A percentile compares a stretch with the other conserved stretches of the same genome.
phyloP scores from a whole-genome alignment of 345 rosid species.

The Erysimum cheiranthoides region DNA sequence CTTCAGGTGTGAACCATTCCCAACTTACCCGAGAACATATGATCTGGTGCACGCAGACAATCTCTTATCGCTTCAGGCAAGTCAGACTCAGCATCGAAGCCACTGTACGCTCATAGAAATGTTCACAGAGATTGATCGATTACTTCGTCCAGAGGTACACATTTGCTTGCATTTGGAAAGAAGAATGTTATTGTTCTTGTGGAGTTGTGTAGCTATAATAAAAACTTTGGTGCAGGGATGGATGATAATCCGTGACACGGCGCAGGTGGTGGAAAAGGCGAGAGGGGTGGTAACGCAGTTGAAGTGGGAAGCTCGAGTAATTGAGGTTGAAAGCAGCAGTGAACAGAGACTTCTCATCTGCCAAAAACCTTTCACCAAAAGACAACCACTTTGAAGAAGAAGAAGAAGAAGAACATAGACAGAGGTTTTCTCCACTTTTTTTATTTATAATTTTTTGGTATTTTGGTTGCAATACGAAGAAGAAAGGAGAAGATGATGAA shows the following conservation, averaged over 20 bases:
- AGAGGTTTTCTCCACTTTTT: conserved; percentile 35
- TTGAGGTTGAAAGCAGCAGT: conserved; percentile 82
- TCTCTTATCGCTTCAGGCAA: conserved; percentile 69
- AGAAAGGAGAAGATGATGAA: conserved; percentile 47
- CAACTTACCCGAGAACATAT: conserved; percentile 91
- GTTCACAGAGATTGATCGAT: conserved; percentile 82
- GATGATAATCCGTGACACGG: conserved; percentile 85
- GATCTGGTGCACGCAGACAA: conserved; percentile 92
- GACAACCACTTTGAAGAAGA: conserved; percentile 55
- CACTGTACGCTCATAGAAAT: conserved; percentile 64
- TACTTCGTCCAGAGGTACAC: conserved; percentile 98
- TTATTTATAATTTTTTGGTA: conserved; percentile 29
- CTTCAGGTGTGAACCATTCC: conserved; percentile 96
- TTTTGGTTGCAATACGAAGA: conserved; percentile 51
- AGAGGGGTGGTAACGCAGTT: conserved; percentile 69
- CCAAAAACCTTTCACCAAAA: conserved; percentile 88
- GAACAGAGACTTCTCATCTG: conserved; percentile 93
- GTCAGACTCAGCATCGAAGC: conserved; percentile 48
- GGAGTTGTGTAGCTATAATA: neutral
- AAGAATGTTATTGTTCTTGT: neutral
- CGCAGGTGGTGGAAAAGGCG: conserved; percentile 70
- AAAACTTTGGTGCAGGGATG: conserved; percentile 70
- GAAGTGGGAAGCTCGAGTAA: conserved; percentile 96
- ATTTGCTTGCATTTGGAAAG: neutral
- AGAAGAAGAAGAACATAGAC: conserved; percentile 33